Conservation (phyloP, 371 early-diverging fungal genomes). For the Parasitella parasitica region DNA sequence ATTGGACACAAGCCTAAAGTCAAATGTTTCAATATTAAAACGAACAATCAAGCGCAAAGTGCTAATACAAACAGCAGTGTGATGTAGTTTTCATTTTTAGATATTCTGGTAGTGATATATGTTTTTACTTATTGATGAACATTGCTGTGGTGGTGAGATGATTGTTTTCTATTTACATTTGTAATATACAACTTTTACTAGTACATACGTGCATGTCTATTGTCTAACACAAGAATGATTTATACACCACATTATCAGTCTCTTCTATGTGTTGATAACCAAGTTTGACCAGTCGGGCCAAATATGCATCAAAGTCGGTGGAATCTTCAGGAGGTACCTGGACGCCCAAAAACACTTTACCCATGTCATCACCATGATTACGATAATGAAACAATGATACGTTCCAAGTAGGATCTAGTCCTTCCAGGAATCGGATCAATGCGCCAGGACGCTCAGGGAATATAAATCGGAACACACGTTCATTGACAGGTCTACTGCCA, state of each 20-base stretch:
- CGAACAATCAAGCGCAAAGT: too few species aligned
- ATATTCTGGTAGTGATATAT: too few species aligned
- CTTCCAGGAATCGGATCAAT: slow-evolving; percentile 77
- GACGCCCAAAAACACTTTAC: slow-evolving; percentile 88
- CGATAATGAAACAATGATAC: slow-evolving; percentile 96
- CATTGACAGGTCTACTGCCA: slow-evolving; percentile 74
- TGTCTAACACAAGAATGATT: slow-evolving; percentile 63
- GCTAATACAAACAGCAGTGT: too few species aligned
- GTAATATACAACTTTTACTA: too few species aligned
- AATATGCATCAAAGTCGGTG: slow-evolving; percentile 65
- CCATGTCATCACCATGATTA: slow-evolving; percentile 93
- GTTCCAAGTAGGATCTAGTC: slow-evolving; percentile 77
- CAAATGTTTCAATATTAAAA: too few species aligned
- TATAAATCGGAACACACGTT: slow-evolving; percentile 89
- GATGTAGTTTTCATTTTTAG: too few species aligned
- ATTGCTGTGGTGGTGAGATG: too few species aligned
- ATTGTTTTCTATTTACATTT: too few species aligned
- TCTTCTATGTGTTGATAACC: slow-evolving; percentile 88
- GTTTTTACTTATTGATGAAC: too few species aligned
- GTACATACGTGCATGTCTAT: neutral
- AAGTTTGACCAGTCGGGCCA: slow-evolving; percentile 68
- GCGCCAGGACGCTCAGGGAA: slow-evolving; percentile 97
- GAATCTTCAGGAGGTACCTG: slow-evolving; percentile 78
- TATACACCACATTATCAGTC: slow-evolving; percentile 84
- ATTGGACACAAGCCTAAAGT: too few species aligned